Evolutionary conservation across 2,329 filamentous ascomycete species (phyloP), one percentile per base, ranked within the genome.

Genomic region (Emergomyces orientalis): DNA sequence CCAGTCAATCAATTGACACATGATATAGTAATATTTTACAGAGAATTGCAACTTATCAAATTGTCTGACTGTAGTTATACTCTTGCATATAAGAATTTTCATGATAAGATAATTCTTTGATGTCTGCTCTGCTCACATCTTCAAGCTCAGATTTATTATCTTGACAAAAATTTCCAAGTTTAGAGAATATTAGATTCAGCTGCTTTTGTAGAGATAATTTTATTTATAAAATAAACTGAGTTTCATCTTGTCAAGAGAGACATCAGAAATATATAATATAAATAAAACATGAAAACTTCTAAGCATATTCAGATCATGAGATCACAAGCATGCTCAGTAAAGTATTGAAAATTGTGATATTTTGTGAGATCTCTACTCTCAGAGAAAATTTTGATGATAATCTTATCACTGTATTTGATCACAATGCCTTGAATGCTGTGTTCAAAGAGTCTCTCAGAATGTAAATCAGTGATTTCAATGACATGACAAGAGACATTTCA

Each of bases 271-370:
- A 61, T 61, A 61, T 52, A 32, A 61, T 27, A 61, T 61, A 22
- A 61, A 52, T 45, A 61, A 54, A 17, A 27, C 59, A 37, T 32
- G 25, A 13, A 54, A 11, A 27, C 52, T 61, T 22, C 59, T 45
- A n/a, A 61, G 59, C 45, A 19, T 37, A 52, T 52, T 54, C n/a
- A 43, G 45, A 37, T 43, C 19, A 45, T 45, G 45, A 61, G 59
- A 61, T 61, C 22, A 13, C 22, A 52, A 30, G 30, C 59, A 13
- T 22, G 43, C 6, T 61, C 59, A 37, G 59, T 45, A 52, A 61
- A 30, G 59, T 61, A 61, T 54, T 61, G 59, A 27, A 55, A 30
- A 43, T 61, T 61, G 47, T 55, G 59, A 61, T 41, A 61, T 61
- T 61, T 30, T 9, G 34, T 43, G 59, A 55, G 49, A 55, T 61